Base-by-base conservation (phyloP, 495 filamentous ascomycete genomes). In the Tuber melanosporum region DNA sequence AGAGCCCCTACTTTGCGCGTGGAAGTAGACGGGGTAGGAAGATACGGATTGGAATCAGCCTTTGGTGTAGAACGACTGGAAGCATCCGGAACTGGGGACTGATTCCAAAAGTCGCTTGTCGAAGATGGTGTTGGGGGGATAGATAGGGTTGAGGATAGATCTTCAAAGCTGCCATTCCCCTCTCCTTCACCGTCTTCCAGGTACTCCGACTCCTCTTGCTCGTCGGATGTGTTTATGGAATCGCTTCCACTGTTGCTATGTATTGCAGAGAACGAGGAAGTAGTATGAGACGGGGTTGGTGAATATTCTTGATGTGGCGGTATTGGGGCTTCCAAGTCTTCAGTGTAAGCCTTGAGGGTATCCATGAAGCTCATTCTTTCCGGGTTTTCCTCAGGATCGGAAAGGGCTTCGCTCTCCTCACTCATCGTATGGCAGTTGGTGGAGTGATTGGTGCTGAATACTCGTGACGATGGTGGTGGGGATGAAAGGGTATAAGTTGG, bases 11-110 rank as follows among this genome's bases (percentile, higher is more conserved):
- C 71, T n/a, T 41, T 14, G 20, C 46, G 45, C 15, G 45, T 19
- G 70, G 70, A 19, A 20, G 42, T 47, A 46, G 72, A 32, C 20
- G 76, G 26, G 45, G 71, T 66, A 75, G 49, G 22, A 72, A 70
- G n/a, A 72, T 71, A 3, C 44, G 45, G 41, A 78, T 45, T 47
- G 71, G 76, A 45, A 79, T 62, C 41, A 74, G 52, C 12, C 46
- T 26, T 15, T 66, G 71, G 5, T 72, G 52, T 36, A 57, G 75
- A 20, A n/a, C 42, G 4, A 46, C 73, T 32, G 32, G 76, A 75
- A n/a, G 57, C 20, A 12, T 62, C 45, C 1, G 77, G 72, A 45
- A 74, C 77, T 9, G 46, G 45, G 69, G 32, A 12, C 8, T 15
- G 73, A 26, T 39, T n/a, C 39, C 46, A 70, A 69, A 74, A 45